Evolutionary conservation across 2,329 filamentous ascomycete genomes (phyloP), one percentile per base, ranked within the genome.

Genomic region (Epichloe sibirici): DNA sequence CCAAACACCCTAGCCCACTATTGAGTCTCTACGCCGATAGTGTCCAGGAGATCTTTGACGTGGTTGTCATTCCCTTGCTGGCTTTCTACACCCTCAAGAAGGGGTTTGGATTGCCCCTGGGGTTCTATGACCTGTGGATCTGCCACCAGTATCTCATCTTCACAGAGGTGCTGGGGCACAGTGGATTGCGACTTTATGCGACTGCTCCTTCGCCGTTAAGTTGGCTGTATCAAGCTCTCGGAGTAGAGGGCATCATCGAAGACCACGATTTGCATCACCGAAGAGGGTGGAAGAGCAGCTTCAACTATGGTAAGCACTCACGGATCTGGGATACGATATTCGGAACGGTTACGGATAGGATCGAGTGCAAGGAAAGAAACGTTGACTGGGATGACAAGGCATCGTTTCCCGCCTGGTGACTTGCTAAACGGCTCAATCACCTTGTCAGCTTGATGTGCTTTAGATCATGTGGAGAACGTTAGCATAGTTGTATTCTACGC

Each of bases 41-140:
- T 7, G 70, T 69, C 51, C 71, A 73, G 51, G 70, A 72, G 50
- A 57, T 72, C 7, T 67, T 71, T 52, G 70, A 73, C 49, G 69
- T 72, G 34, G 65, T 63, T 6, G 67, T 65, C n/a, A 66, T 74
- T 8, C 71, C 71, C 0, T 53, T 72, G 21, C 55, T 71, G 49
- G 65, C 70, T 2, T 73, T 65, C 55, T 60, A 61, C 42, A 67
- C 62, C 1, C 52, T 73, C 38, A 67, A 64, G 51, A 9, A 54
- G n/a, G 44, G n/a, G 4, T 8, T 62, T 37, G 69, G 70, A 0
- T 47, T 73, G 4, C 70, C 69, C 0, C 69, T 74, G 66, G 70
- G 69, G 2, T 74, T 74, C 56, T 73, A 73, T 48, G 71, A 73
- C 43, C 71, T 68, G 69, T 74, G 71, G 71, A 56, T 74, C 17